A percentile compares a stretch with the other conserved stretches of the same genome.
Evolutionary conservation across 306 rosid genomes (phyloP).

Genomic region (Rosa persica): DNA sequence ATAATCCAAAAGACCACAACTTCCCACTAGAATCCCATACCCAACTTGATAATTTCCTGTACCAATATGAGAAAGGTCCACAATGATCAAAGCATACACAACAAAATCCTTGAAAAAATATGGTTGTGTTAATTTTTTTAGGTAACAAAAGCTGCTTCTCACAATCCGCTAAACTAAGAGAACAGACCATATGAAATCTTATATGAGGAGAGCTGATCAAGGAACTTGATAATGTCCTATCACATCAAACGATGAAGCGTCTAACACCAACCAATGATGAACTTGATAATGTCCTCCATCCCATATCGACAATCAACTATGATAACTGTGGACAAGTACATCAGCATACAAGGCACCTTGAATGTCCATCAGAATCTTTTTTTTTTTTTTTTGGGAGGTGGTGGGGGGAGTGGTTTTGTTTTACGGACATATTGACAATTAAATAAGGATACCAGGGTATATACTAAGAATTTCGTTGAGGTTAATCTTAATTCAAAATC

Average conservation of each 20-base stretch:
- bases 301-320: background rate
- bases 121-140: background rate
- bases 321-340: background rate
- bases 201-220: background rate
- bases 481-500: no score
- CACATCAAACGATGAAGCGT: no score
- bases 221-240: no score
- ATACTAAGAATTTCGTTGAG: no score
- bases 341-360: background rate
- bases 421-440: no score
- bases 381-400: no score
- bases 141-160: background rate
- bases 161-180: background rate
- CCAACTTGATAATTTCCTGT: background rate
- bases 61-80: constrained; percentile 9
- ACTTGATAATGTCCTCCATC: background rate
- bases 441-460: no score
- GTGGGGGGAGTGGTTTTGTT: no score
- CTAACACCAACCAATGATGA: no score
- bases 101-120: background rate
- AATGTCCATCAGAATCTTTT: background rate
- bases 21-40: background rate
- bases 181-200: background rate
- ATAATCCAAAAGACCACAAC: background rate
- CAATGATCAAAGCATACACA: background rate